Percentiles rank a stretch among this genome's conserved stretches.
Conservation (phyloP, 1,284 basidiomycete species). For the Ganoderma lingzhi region DNA sequence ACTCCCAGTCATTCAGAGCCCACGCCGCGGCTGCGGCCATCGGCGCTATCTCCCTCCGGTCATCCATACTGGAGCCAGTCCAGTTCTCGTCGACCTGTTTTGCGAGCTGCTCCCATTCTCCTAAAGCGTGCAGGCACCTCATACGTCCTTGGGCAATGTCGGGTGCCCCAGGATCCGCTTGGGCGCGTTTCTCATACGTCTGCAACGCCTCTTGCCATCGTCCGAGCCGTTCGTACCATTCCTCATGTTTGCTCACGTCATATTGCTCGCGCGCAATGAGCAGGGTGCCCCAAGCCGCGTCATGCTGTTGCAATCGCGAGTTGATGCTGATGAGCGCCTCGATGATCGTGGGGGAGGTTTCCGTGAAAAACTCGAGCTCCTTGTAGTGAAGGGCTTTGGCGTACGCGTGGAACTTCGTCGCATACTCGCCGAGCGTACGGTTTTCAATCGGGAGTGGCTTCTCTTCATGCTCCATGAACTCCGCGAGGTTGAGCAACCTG, state of each 20-base stretch:
- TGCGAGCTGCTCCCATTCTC: constrained; percentile 96
- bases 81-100: constrained; percentile 91
- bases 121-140: constrained; percentile 96
- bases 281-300: constrained; percentile 95
- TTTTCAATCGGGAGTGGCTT: constrained; percentile 96
- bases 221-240: constrained; percentile 98
- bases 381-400: constrained; percentile 99
- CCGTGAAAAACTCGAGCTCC: constrained; percentile 96
- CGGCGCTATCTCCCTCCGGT: constrained; percentile 92
- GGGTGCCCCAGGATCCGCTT: constrained; percentile 72
- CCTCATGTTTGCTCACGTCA: constrained; percentile 89
- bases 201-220: constrained; percentile 95
- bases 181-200: constrained; percentile 86
- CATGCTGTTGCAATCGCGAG: constrained; percentile 95
- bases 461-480: constrained; percentile 99
- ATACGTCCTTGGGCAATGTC: constrained; percentile 89
- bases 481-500: constrained; percentile 93
- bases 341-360: constrained; percentile 88
- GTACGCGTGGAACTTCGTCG: constrained; percentile 94
- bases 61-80: constrained; percentile 85
- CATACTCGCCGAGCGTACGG: constrained; percentile 92
- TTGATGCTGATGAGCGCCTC: constrained; percentile 98
- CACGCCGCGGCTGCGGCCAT: constrained; percentile 98
- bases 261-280: constrained; percentile 87
- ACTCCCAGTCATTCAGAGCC: constrained; percentile 97